Conservation (phyloP, 2,329 filamentous ascomycete genomes). For the Aspergillus intermedius region DNA sequence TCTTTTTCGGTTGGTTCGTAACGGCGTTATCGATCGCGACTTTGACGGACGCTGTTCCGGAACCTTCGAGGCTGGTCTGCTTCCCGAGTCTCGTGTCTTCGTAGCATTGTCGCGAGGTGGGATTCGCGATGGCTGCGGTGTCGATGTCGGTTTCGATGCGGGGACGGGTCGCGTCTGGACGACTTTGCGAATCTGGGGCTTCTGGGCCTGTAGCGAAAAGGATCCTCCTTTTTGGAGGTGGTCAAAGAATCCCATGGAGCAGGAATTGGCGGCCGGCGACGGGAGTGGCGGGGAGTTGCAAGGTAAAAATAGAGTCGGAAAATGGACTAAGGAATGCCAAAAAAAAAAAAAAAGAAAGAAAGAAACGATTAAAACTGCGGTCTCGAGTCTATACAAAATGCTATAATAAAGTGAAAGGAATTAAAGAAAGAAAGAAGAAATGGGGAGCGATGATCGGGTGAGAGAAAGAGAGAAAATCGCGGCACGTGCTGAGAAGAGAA, state of each 20-base stretch:
- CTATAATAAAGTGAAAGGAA: slow-evolving; percentile 8
- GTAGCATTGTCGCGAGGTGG: slow-evolving; percentile 14
- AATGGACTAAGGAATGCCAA: slow-evolving; percentile 4
- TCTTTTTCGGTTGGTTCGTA: slow-evolving; percentile 28
- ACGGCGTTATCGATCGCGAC: slow-evolving; percentile 24
- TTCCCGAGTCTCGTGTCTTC: slow-evolving; percentile 18
- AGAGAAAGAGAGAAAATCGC: slow-evolving; percentile 3
- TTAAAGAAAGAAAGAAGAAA: slow-evolving; percentile 2
- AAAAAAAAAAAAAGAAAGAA: slow-evolving; percentile 1
- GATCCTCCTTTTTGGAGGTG: slow-evolving; percentile 40
- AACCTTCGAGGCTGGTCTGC: slow-evolving; percentile 27
- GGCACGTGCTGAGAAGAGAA: background rate
- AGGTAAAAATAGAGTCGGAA: slow-evolving; percentile 11
- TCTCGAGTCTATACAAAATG: background rate
- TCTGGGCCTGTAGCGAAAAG: slow-evolving; percentile 37
- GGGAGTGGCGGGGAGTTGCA: slow-evolving; percentile 2
- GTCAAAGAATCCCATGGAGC: slow-evolving; percentile 40
- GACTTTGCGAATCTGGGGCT: slow-evolving; percentile 38
- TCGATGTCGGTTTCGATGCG: slow-evolving; percentile 22
- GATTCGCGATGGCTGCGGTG: slow-evolving; percentile 20
- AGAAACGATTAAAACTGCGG: background rate
- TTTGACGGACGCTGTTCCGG: slow-evolving; percentile 22
- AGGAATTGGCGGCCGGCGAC: slow-evolving; percentile 2
- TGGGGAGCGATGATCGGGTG: background rate
- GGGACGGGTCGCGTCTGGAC: slow-evolving; percentile 30